phyloP scores from a whole-genome alignment of 2,329 filamentous ascomycete genomes.

The Fusarium setosum region DNA sequence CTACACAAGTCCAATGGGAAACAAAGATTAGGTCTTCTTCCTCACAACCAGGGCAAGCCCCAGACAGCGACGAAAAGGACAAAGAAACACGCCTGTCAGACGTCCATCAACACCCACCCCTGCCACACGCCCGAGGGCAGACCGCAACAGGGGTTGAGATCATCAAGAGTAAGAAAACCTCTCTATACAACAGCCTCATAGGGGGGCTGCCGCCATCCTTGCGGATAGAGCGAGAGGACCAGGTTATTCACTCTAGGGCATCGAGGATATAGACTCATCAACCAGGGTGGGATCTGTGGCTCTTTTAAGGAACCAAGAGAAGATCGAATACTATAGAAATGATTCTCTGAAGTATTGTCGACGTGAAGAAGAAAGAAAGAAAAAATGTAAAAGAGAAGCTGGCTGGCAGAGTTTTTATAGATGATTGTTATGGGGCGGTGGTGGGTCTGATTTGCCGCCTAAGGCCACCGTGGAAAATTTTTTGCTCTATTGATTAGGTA shows the following conservation, averaged over 20 bases:
- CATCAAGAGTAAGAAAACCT: constrained; percentile 78
- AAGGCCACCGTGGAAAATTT: too few species aligned
- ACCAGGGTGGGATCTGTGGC: constrained; percentile 83
- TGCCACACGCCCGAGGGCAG: constrained; percentile 81
- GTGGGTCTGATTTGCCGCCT: too few species aligned
- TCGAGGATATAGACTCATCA: constrained; percentile 76
- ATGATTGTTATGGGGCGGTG: too few species aligned
- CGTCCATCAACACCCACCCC: constrained; percentile 88
- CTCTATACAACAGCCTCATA: constrained; percentile 73
- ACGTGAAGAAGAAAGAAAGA: constrained; percentile 65
- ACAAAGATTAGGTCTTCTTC: too few species aligned
- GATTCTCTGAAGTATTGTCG: constrained; percentile 82
- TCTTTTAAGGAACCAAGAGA: constrained; percentile 92
- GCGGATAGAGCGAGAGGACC: constrained; percentile 43
- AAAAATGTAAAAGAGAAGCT: too few species aligned
- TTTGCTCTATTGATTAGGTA: too few species aligned
- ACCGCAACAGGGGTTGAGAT: constrained; percentile 84
- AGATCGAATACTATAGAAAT: constrained; percentile 98
- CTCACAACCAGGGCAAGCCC: constrained; percentile 60
- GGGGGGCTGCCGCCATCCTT: constrained; percentile 66
- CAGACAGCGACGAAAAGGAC: constrained; percentile 67
- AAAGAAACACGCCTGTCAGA: constrained; percentile 79
- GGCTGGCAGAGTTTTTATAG: too few species aligned
- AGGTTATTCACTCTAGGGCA: constrained; percentile 55
- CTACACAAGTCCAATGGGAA: too few species aligned